Conservation (phyloP, 2,329 filamentous ascomycete genomes). For the Ophiostoma australiae region DNA sequence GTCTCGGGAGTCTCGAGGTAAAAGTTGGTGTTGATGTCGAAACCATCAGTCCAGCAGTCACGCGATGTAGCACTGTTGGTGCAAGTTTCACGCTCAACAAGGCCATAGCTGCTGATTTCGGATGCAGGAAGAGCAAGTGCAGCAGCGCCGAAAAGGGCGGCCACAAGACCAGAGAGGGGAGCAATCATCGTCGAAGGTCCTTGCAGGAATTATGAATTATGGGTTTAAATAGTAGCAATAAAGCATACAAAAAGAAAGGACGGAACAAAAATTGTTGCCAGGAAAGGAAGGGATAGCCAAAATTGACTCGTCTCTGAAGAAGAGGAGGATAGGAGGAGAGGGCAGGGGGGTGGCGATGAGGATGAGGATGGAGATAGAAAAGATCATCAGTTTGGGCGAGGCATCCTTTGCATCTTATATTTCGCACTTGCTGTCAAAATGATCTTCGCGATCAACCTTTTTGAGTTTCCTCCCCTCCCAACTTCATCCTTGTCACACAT, state of each 20-base stretch:
- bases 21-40: constrained; percentile 2
- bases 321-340: neutral
- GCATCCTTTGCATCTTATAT: neutral
- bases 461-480: neutral
- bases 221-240: neutral
- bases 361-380: neutral
- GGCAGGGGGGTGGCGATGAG: neutral
- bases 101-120: neutral
- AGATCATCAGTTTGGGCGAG: neutral
- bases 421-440: neutral
- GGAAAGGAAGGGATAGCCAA: constrained; percentile 2
- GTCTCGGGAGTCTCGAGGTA: constrained; percentile 1
- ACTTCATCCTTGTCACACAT: neutral
- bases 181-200: neutral
- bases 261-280: neutral
- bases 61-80: constrained; percentile 5
- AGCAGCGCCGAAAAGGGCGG: neutral
- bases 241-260: neutral
- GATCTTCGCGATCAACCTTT: neutral
- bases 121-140: constrained; percentile 1
- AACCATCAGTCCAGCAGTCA: constrained; percentile 4
- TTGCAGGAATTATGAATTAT: neutral
- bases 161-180: neutral
- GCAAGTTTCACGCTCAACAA: neutral
- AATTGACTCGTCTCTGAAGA: neutral